These are phyloP conservation scores for Leishmania tarentolae DNA, from an alignment of 208 protist genomes.

Conservation along the genomic window DNA sequence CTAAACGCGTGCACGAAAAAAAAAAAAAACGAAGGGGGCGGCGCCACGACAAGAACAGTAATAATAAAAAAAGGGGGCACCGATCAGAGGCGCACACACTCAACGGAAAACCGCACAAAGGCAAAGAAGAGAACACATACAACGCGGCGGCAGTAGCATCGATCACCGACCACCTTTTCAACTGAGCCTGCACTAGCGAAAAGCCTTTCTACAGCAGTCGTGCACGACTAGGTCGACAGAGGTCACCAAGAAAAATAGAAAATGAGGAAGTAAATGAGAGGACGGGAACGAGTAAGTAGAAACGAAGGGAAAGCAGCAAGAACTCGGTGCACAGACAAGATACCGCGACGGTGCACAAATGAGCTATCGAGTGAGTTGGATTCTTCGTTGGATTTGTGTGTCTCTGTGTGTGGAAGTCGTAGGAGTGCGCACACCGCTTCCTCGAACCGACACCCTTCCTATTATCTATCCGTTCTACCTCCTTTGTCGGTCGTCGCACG, in stretches of 20 bases:
- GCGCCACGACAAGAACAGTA: not conserved
- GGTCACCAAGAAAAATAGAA: not conserved
- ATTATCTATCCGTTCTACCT: not conserved
- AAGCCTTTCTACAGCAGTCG: not conserved
- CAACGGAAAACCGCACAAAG: not conserved
- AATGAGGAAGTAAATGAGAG: slow-evolving; percentile 9
- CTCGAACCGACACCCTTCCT: not conserved
- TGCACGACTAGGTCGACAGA: not conserved
- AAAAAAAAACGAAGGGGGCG: not conserved
- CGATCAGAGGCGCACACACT: not conserved
- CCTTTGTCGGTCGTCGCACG: not conserved
- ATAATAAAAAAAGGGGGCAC: not conserved
- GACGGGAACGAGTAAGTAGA: not conserved
- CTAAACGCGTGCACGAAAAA: not conserved
- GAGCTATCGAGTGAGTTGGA: not conserved
- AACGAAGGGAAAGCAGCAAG: not conserved
- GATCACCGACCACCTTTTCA: too few relatives aligned
- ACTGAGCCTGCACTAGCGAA: not conserved
- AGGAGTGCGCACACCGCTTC: not conserved
- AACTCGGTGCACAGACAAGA: not conserved
- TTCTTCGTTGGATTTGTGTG: not conserved
- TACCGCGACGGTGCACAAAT: not conserved
- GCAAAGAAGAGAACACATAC: not conserved
- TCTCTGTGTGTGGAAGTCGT: not conserved
- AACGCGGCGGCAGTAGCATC: not conserved